Conservation (phyloP, 768 basidiomycete genomes). For the Tylopilus rubrobrunneus region DNA sequence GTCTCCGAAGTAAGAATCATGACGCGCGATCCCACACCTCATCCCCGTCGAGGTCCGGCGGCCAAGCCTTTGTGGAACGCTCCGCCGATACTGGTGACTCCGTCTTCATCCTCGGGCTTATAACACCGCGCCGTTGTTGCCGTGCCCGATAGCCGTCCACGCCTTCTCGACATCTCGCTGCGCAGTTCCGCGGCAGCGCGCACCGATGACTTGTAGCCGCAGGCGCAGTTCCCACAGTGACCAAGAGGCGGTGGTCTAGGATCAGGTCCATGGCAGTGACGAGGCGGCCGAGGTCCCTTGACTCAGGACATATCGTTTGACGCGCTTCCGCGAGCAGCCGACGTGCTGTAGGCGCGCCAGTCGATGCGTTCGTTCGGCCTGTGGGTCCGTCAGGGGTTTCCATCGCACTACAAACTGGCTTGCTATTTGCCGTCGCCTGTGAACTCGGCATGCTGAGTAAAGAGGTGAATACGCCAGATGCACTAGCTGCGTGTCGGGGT, state of each 20-base stretch:
- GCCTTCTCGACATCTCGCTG: constrained; percentile 28
- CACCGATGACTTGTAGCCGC: constrained; percentile 1
- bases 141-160: constrained; percentile 37
- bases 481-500: constrained; percentile 7
- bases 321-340: constrained; percentile 28
- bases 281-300: constrained; percentile 29
- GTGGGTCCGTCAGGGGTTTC: not conserved
- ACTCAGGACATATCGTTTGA: constrained; percentile 26
- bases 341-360: constrained; percentile 4
- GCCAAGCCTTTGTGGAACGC: constrained; percentile 39
- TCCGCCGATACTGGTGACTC: constrained; percentile 40
- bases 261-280: constrained; percentile 47
- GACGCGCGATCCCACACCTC: constrained; percentile 13
- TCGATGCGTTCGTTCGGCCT: not conserved
- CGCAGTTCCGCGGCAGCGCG: constrained; percentile 18
- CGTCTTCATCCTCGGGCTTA: constrained; percentile 2
- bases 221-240: constrained; percentile 4
- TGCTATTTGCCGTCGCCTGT: not conserved
- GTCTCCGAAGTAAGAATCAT: constrained; percentile 16
- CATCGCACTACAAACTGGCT: not conserved
- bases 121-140: constrained; percentile 15
- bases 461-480: not conserved
- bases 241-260: constrained; percentile 32
- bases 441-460: constrained; percentile 11
- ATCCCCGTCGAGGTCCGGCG: constrained; percentile 23